Conservation (phyloP, 1,284 basidiomycete genomes). For the Ceratobasidium sp. region DNA sequence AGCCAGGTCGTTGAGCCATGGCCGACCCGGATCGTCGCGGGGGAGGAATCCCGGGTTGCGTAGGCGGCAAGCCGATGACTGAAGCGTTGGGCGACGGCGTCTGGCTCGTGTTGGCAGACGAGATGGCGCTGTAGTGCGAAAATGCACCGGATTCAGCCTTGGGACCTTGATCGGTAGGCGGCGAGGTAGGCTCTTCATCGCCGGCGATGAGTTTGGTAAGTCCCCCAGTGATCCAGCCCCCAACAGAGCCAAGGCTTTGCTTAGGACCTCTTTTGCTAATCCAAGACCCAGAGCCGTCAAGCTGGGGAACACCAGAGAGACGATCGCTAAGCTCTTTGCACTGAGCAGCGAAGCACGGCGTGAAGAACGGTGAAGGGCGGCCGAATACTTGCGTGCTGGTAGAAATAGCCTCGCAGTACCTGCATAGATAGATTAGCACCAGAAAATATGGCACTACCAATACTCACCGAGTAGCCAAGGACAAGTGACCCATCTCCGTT, state of each 20-base stretch:
- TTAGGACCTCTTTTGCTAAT: constrained; percentile 84
- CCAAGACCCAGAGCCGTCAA: constrained; percentile 84
- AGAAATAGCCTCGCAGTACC: constrained; percentile 95
- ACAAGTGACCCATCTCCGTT: constrained; percentile 84
- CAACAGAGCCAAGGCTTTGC: constrained; percentile 92
- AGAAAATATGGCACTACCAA: neutral
- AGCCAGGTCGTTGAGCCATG: constrained; percentile 65
- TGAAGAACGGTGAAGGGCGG: constrained; percentile 79
- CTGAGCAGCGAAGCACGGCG: constrained; percentile 76
- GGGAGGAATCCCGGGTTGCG: constrained; percentile 39
- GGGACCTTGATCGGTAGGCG: constrained; percentile 60
- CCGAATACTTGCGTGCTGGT: constrained; percentile 67
- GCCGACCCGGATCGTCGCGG: constrained; percentile 46
- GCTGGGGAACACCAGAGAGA: constrained; percentile 79
- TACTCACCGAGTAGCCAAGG: constrained; percentile 77
- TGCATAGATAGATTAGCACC: constrained; percentile 56
- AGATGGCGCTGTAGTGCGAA: constrained; percentile 94
- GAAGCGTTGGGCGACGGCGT: constrained; percentile 80
- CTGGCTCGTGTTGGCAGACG: constrained; percentile 80
- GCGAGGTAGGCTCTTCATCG: constrained; percentile 71
- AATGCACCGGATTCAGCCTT: constrained; percentile 82
- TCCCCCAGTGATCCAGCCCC: constrained; percentile 93
- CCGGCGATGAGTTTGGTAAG: constrained; percentile 98
- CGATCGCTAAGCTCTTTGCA: constrained; percentile 87
- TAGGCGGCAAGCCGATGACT: constrained; percentile 58